Evolutionary conservation across 1,139 yeast species (phyloP).

Genomic region (Blastobotrys elegans): DNA sequence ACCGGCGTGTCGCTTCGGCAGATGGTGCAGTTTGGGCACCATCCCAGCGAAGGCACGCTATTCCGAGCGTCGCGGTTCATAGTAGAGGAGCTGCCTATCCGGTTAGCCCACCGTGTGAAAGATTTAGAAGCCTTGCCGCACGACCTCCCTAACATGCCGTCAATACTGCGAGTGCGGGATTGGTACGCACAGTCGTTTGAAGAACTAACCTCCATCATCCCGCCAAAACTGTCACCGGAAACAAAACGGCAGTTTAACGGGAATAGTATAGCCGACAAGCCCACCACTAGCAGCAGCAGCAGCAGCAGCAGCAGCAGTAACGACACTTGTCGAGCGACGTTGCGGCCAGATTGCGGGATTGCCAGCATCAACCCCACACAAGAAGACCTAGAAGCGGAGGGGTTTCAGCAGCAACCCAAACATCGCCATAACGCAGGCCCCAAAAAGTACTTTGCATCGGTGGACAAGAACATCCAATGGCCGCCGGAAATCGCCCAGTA

Average conservation of each 20-base stretch:
- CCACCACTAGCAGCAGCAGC: too few species aligned
- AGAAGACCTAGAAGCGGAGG: slow-evolving; percentile 27
- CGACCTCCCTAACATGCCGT: slow-evolving; percentile 67
- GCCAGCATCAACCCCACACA: slow-evolving; percentile 21
- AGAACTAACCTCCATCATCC: slow-evolving; percentile 53
- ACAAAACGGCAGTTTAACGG: slow-evolving; percentile 28
- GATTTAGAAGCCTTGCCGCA: slow-evolving; percentile 78
- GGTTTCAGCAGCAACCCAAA: slow-evolving; percentile 18
- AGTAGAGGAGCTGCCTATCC: slow-evolving; percentile 80
- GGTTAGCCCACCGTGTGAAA: slow-evolving; percentile 80
- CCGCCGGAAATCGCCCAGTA: slow-evolving; percentile 73
- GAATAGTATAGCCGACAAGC: slow-evolving; percentile 20
- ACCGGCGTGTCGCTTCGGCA: slow-evolving; percentile 81
- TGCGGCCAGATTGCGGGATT: slow-evolving; percentile 29
- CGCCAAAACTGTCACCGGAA: slow-evolving; percentile 32
- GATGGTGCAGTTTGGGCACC: slow-evolving; percentile 89
- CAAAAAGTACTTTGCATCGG: slow-evolving; percentile 56
- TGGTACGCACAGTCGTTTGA: slow-evolving; percentile 94
- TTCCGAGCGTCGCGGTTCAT: slow-evolving; percentile 83
- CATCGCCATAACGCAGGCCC: slow-evolving; percentile 12
- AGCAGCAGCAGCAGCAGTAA: slow-evolving; percentile 15
- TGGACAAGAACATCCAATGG: slow-evolving; percentile 53
- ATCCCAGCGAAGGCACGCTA: slow-evolving; percentile 71
- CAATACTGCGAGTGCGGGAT: slow-evolving; percentile 69
- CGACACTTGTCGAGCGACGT: slow-evolving; percentile 16